Percentiles rank a stretch among this genome's conserved stretches.
Conservation (phyloP, 805 yeast genomes). For the Sugiyamaella americana region DNA sequence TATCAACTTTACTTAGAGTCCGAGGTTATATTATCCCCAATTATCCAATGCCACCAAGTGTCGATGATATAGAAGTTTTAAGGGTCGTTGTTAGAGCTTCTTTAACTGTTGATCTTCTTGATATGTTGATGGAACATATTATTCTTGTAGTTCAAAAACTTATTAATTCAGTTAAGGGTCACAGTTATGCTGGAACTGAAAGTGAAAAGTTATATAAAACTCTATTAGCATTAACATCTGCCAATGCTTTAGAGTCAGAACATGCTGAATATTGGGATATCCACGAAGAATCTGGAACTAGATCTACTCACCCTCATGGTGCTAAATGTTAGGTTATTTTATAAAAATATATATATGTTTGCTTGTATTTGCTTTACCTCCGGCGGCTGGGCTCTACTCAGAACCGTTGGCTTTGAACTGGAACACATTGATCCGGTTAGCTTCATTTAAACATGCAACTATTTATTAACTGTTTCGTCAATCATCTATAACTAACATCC, state of each 20-base stretch:
- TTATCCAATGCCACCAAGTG: conserved; percentile 67
- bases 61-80: conserved; percentile 59
- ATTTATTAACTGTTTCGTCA: no score
- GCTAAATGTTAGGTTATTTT: neutral
- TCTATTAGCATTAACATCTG: conserved; percentile 17
- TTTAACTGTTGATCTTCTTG: conserved; percentile 56
- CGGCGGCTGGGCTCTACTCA: neutral
- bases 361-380: neutral
- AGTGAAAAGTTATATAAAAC: conserved; percentile 16
- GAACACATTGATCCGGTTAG: no score
- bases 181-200: conserved; percentile 3
- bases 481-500: no score
- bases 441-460: no score
- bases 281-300: conserved; percentile 8
- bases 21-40: conserved; percentile 87
- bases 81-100: conserved; percentile 78
- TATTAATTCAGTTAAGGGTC: conserved; percentile 39
- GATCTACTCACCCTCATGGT: neutral
- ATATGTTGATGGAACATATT: conserved; percentile 57
- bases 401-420: neutral
- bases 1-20: conserved; percentile 66
- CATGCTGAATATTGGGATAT: conserved; percentile 25
- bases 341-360: no score
- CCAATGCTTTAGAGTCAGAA: conserved; percentile 26
- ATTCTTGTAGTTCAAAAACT: conserved; percentile 48